Conservation (phyloP, 495 filamentous ascomycete genomes). For the Lophium mytilinum region DNA sequence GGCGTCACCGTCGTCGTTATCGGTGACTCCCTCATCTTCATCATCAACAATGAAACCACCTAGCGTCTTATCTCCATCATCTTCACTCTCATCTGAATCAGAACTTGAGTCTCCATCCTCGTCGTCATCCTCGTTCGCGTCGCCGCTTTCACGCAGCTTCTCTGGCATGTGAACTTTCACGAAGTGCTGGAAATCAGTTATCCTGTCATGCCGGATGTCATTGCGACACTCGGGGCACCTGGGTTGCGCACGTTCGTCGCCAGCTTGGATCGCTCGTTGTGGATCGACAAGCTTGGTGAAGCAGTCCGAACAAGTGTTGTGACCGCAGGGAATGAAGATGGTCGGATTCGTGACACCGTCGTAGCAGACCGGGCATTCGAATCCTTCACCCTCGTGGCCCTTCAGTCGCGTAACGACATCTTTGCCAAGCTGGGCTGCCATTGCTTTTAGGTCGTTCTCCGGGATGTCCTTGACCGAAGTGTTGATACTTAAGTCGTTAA, state of each 20-base stretch:
- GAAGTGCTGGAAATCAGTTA: slow-evolving; percentile 70
- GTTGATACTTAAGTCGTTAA: slow-evolving; percentile 60
- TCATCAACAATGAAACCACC: slow-evolving; percentile 38
- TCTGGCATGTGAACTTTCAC: slow-evolving; percentile 60
- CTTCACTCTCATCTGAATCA: slow-evolving; percentile 25
- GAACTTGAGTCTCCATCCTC: slow-evolving; percentile 17
- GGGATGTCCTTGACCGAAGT: slow-evolving; percentile 41
- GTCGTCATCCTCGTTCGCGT: slow-evolving; percentile 26
- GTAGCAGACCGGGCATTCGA: slow-evolving; percentile 72
- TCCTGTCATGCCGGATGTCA: slow-evolving; percentile 51
- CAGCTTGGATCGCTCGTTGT: slow-evolving; percentile 43
- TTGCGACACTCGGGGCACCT: slow-evolving; percentile 75
- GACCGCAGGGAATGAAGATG: slow-evolving; percentile 80
- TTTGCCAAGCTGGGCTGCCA: slow-evolving; percentile 55
- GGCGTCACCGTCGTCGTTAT: slow-evolving; percentile 24
- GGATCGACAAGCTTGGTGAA: slow-evolving; percentile 65
- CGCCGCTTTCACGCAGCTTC: slow-evolving; percentile 30
- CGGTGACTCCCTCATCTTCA: slow-evolving; percentile 36
- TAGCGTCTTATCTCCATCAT: slow-evolving; percentile 28
- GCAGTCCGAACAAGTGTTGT: slow-evolving; percentile 72
- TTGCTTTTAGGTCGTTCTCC: slow-evolving; percentile 48
- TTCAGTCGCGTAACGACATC: slow-evolving; percentile 62
- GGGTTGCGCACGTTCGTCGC: slow-evolving; percentile 47
- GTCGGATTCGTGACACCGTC: slow-evolving; percentile 67
- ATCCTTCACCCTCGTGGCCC: slow-evolving; percentile 41